Conservation (phyloP, 2,329 filamentous ascomycete genomes). For the Ophioceras dolichostomum region DNA sequence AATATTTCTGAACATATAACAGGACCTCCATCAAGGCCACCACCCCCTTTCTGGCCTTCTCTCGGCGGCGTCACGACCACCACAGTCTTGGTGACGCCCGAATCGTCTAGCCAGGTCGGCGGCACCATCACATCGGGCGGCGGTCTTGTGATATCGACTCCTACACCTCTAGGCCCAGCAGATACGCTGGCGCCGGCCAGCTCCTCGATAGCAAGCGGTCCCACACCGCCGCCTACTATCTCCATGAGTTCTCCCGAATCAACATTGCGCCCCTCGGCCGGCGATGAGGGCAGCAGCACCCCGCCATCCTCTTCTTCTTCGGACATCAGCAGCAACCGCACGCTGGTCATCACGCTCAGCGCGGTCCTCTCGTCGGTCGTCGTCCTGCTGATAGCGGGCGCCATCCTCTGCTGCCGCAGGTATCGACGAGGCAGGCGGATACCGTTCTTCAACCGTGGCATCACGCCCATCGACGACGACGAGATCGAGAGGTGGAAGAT, state of each 20-base stretch:
- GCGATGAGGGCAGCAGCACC: background rate
- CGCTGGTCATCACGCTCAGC: conserved; percentile 37
- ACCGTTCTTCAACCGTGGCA: conserved; percentile 38
- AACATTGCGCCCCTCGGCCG: background rate
- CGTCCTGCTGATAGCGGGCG: conserved; percentile 22
- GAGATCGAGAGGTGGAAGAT: conserved; percentile 54
- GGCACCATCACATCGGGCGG: no score
- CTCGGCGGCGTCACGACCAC: no score
- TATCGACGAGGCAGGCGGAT: conserved; percentile 22
- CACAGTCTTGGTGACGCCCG: no score
- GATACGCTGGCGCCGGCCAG: no score
- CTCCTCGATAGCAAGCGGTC: no score
- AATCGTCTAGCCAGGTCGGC: no score
- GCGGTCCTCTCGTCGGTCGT: conserved; percentile 34
- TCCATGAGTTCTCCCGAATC: background rate
- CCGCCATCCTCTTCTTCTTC: background rate
- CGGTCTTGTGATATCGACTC: no score
- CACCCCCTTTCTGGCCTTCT: background rate
- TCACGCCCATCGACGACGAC: conserved; percentile 51
- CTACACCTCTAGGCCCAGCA: no score
- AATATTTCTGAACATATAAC: no score
- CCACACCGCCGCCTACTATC: background rate
- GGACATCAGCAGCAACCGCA: conserved; percentile 12
- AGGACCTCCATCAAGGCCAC: no score
- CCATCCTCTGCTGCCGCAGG: conserved; percentile 24